A percentile compares a stretch with the other conserved stretches of the same genome.
phyloP scores from a whole-genome alignment of 495 filamentous ascomycete genomes.

The Talaromyces thailandensis region DNA sequence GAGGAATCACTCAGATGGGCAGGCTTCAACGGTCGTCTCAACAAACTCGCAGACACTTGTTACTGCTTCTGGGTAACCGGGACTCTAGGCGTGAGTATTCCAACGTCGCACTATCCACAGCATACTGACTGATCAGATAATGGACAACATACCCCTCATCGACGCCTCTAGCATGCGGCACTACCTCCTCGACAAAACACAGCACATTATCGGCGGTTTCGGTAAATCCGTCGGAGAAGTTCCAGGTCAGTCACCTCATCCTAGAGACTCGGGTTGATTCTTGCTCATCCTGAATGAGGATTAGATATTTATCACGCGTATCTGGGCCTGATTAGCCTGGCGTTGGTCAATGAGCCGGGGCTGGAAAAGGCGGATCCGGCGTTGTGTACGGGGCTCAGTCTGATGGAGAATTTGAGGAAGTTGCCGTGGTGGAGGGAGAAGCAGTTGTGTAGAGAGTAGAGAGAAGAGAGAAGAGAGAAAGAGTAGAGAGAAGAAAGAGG shows the following conservation, averaged over 20 bases:
- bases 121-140: conserved; percentile 39
- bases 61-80: conserved; percentile 87
- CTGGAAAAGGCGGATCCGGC: conserved; percentile 57
- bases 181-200: conserved; percentile 82
- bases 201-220: conserved; percentile 87
- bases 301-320: conserved; percentile 85
- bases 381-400: conserved; percentile 52
- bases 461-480: no score
- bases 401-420: conserved; percentile 31
- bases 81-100: conserved; percentile 47
- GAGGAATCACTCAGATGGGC: conserved; percentile 37
- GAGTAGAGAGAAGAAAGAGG: background rate
- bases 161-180: conserved; percentile 51
- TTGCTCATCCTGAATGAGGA: conserved; percentile 5
- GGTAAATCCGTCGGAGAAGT: conserved; percentile 70
- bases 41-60: conserved; percentile 88
- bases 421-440: conserved; percentile 29
- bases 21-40: conserved; percentile 80
- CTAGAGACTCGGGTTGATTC: background rate
- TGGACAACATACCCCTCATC: conserved; percentile 54
- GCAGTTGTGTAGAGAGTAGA: no score
- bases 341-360: conserved; percentile 53
- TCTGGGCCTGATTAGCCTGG: conserved; percentile 73
- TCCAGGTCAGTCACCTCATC: conserved; percentile 43
- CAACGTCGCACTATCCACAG: background rate